phyloP scores from a whole-genome alignment of 768 basidiomycete genomes.

The Pleurotus djamor region DNA sequence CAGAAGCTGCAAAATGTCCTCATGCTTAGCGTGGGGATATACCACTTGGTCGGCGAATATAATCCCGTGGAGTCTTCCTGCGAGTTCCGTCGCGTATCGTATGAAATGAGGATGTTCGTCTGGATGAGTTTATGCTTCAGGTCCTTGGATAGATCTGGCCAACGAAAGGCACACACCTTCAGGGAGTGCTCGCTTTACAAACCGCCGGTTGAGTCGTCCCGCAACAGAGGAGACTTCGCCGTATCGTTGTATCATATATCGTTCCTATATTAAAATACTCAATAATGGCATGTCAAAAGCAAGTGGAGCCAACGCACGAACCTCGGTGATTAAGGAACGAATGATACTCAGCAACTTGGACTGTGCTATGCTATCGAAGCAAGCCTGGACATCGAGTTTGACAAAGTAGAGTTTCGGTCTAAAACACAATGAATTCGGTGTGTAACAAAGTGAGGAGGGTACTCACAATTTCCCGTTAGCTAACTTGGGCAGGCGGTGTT shows the following conservation, averaged over 20 bases:
- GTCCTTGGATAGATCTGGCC: too few relatives aligned
- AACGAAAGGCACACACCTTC: conserved; percentile 42
- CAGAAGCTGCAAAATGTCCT: conserved; percentile 69
- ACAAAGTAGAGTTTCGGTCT: conserved; percentile 94
- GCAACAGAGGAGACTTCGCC: conserved; percentile 58
- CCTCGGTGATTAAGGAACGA: conserved; percentile 70
- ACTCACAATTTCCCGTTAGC: conserved; percentile 51
- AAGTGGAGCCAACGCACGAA: conserved; percentile 17
- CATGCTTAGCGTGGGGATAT: conserved; percentile 50
- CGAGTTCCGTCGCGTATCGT: conserved; percentile 64
- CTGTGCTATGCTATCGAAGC: conserved; percentile 96
- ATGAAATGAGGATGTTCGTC: conserved; percentile 80
- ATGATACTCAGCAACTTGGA: conserved; percentile 79
- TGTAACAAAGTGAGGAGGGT: background rate
- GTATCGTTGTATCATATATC: conserved; percentile 69
- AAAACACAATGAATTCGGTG: background rate
- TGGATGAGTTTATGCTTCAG: conserved; percentile 22
- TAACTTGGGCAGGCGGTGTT: conserved; percentile 40
- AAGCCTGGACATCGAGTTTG: conserved; percentile 94
- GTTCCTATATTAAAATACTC: conserved; percentile 43
- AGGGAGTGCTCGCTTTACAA: conserved; percentile 60
- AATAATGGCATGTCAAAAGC: background rate
- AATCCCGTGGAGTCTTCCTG: conserved; percentile 63
- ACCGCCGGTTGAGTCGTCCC: conserved; percentile 56
- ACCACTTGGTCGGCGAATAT: conserved; percentile 84